Conservation (phyloP, 352 stramenopile genomes). For the Phytophthora pinifolia region DNA sequence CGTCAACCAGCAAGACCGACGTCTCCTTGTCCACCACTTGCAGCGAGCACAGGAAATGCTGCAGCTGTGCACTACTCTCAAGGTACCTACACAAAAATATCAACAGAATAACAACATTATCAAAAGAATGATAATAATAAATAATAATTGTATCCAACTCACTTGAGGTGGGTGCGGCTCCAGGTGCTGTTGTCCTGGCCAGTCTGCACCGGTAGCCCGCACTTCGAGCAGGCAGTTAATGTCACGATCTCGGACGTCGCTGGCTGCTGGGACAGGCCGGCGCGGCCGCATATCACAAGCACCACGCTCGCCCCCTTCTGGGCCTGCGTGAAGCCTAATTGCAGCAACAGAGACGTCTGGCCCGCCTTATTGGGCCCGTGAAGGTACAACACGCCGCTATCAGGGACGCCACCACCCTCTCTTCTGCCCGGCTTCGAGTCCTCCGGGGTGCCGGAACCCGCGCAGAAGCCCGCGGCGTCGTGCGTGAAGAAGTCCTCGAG, state of each 20-base stretch:
- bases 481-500: conserved; percentile 75
- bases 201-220: conserved; percentile 43
- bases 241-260: conserved; percentile 32
- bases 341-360: conserved; percentile 64
- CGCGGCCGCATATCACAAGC: conserved; percentile 44
- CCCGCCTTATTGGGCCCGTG: conserved; percentile 5
- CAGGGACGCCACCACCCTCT: not conserved
- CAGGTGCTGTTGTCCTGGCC: conserved; percentile 48
- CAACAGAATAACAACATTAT: not conserved
- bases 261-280: conserved; percentile 23
- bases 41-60: conserved; percentile 63
- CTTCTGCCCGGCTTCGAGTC: conserved; percentile 11
- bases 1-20: conserved; percentile 57
- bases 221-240: conserved; percentile 43
- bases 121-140: not conserved
- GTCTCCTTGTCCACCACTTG: conserved; percentile 45
- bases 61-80: conserved; percentile 40
- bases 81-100: conserved; percentile 46
- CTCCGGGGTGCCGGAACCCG: not conserved
- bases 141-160: conserved; percentile 1
- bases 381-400: no score
- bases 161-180: conserved; percentile 70
- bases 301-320: conserved; percentile 44
- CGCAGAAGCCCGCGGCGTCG: conserved; percentile 28
- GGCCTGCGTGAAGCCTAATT: conserved; percentile 62